Base-by-base conservation (phyloP, 176 grass and related monocot genomes). In the Oryza meyeriana region DNA sequence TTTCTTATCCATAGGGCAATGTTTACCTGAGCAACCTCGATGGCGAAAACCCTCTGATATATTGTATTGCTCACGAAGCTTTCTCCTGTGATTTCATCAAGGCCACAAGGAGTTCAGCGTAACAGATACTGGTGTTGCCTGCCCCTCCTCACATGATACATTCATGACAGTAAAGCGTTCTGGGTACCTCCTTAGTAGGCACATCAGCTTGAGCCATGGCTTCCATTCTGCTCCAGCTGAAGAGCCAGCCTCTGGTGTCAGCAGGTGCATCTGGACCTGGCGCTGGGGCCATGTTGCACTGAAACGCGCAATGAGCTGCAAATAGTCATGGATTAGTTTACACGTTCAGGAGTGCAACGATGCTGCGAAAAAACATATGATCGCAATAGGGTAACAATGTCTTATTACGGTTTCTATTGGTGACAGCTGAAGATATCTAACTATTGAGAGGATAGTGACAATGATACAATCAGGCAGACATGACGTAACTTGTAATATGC, bases 101-200 rank as follows among this genome's bases (percentile, higher is more conserved):
- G 13, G 13, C 44, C 44, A 47, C 44, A 79, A 64, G 17, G 89
- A 82, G 31, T 87, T 86, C 41, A 91, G 66, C 6, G 69, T 88
- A 58, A 91, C 88, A 71, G 71, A 87, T 27, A 91, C 86, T 11
- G 80, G 72, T 30, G 68, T 79, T 27, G 66, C 69, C 78, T 85
- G 72, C 8, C 94, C 94, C 86, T 83, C 81, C 89, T 47, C 44
- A 39, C 74, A 83, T 66, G 85, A 48, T 27, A 80, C 72, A 61
- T 68, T 80, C 35, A 88, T 78, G 36, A 85, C 84, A 44, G 13
- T 12, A 93, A 97, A 63, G 81, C 17, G 75, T 40, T 93, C 84
- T 5, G 88, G 94, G 57, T 91, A 82, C 68, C 85, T 91, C 71
- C 41, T 84, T 57, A 93, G 70, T 59, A 97, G 87, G 32, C 75